A percentile compares a stretch with the other conserved stretches of the same genome.
Evolutionary conservation across 768 basidiomycete species (phyloP).

Genomic region (Collybia sp.): DNA sequence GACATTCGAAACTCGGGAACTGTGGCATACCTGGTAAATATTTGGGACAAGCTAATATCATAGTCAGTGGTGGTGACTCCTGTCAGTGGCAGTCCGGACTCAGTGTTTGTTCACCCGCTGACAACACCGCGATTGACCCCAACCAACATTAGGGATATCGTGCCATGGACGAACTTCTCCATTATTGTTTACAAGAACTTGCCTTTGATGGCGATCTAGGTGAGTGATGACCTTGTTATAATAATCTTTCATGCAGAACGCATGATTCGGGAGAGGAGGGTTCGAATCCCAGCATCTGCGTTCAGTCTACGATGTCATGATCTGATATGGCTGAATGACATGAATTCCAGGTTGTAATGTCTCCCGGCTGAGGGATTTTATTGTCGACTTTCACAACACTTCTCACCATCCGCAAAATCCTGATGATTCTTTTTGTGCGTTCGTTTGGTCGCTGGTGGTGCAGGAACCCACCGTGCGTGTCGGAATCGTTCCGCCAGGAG

Average conservation of each 20-base stretch:
- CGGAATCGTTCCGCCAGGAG: conserved; percentile 60
- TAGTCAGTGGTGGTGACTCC: too few species aligned
- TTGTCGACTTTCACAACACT: conserved; percentile 58
- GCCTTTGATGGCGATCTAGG: conserved; percentile 90
- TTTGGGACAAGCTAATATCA: too few species aligned
- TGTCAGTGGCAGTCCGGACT: too few species aligned
- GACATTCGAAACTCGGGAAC: too few species aligned
- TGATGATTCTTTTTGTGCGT: conserved; percentile 74
- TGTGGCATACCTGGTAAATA: too few species aligned
- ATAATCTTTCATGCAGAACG: conserved; percentile 7
- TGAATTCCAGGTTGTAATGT: conserved; percentile 60
- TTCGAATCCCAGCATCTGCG: conserved; percentile 39
- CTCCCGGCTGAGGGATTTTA: conserved; percentile 66
- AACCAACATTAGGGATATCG: too few species aligned
- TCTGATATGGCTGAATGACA: too few species aligned
- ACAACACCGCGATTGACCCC: too few species aligned
- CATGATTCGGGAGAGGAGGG: conserved; percentile 16
- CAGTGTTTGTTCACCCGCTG: too few species aligned
- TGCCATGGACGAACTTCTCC: conserved; percentile 79
- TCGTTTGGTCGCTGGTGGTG: conserved; percentile 78
- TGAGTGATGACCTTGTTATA: conserved; percentile 44
- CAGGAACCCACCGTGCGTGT: conserved; percentile 72
- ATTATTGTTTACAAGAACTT: conserved; percentile 80
- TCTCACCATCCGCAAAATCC: conserved; percentile 42
- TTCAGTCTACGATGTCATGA: conserved; percentile 4